Evolutionary conservation across 352 stramenopile genomes (phyloP).

Genomic region (Stramenopiles sp.): DNA sequence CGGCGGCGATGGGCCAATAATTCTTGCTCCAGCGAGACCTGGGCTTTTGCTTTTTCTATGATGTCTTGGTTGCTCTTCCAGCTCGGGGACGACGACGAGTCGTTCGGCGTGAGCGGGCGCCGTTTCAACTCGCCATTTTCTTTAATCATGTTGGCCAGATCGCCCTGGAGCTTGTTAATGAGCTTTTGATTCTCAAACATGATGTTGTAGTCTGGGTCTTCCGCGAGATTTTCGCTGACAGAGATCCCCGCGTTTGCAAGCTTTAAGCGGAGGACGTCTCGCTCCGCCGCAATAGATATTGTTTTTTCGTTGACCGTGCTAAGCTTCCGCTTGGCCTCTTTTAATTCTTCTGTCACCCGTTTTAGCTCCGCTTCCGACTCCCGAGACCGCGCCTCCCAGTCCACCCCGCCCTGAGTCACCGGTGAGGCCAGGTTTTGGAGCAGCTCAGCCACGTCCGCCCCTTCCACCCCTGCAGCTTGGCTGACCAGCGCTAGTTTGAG

Average conservation of each 20-base stretch:
- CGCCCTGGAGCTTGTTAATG: not conserved
- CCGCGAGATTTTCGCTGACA: too few species aligned
- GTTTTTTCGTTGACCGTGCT: not conserved
- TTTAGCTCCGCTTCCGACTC: not conserved
- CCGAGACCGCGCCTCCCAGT: not conserved
- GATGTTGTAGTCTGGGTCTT: not conserved
- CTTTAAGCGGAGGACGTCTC: not conserved
- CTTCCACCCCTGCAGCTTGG: not conserved
- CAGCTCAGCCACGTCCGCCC: not conserved
- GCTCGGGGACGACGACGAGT: not conserved
- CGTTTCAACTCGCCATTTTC: too few species aligned
- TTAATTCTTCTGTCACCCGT: constrained; percentile 4
- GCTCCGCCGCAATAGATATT: not conserved
- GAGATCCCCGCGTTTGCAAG: not conserved
- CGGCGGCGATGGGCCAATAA: not conserved
- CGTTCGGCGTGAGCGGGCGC: not conserved
- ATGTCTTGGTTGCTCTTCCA: not conserved
- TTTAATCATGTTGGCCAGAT: not conserved
- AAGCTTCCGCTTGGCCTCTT: not conserved
- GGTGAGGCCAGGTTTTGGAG: constrained; percentile 6
- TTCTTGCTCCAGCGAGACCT: not conserved
- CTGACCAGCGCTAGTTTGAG: constrained; percentile 4
- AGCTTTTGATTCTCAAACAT: constrained; percentile 2
- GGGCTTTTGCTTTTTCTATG: not conserved
- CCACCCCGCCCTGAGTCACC: not conserved